Percentiles rank a stretch among this genome's conserved stretches.
Evolutionary conservation across 2,329 filamentous ascomycete species (phyloP).

Genomic region (Penicillium sp.): DNA sequence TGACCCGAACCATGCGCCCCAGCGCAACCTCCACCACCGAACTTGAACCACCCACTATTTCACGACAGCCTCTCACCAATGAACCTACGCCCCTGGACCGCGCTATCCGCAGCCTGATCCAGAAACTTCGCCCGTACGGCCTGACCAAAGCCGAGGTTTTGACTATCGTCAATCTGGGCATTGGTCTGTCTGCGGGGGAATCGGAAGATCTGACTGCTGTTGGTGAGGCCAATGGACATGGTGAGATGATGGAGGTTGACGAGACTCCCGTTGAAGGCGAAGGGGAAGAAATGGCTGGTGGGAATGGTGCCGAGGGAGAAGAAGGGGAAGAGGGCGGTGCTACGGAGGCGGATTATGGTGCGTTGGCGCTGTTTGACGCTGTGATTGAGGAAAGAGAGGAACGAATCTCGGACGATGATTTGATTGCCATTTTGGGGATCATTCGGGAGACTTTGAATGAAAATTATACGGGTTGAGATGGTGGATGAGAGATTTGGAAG

Average conservation of each 20-base stretch:
- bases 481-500: too few relatives aligned
- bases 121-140: slow-evolving; percentile 33
- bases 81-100: slow-evolving; percentile 32
- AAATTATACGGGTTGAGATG: slow-evolving; percentile 11
- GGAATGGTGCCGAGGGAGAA: neutral
- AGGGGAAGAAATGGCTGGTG: too few relatives aligned
- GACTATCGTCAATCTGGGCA: slow-evolving; percentile 42
- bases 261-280: slow-evolving; percentile 3
- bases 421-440: slow-evolving; percentile 31
- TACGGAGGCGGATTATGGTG: slow-evolving; percentile 30
- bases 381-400: slow-evolving; percentile 41
- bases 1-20: slow-evolving; percentile 16
- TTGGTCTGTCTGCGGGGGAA: slow-evolving; percentile 26
- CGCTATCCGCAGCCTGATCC: slow-evolving; percentile 34
- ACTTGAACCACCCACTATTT: slow-evolving; percentile 4
- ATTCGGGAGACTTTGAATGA: slow-evolving; percentile 30
- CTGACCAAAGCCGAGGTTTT: slow-evolving; percentile 44
- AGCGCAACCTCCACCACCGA: slow-evolving; percentile 3
- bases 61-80: slow-evolving; percentile 7
- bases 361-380: slow-evolving; percentile 34
- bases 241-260: slow-evolving; percentile 16
- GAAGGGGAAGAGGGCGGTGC: slow-evolving; percentile 15
- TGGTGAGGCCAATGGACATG: slow-evolving; percentile 13
- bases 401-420: slow-evolving; percentile 35
- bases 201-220: slow-evolving; percentile 4